Percentiles rank a stretch among this genome's conserved stretches.
Evolutionary conservation across 495 filamentous ascomycete genomes (phyloP).

Genomic region (Articulospora tetracladia): DNA sequence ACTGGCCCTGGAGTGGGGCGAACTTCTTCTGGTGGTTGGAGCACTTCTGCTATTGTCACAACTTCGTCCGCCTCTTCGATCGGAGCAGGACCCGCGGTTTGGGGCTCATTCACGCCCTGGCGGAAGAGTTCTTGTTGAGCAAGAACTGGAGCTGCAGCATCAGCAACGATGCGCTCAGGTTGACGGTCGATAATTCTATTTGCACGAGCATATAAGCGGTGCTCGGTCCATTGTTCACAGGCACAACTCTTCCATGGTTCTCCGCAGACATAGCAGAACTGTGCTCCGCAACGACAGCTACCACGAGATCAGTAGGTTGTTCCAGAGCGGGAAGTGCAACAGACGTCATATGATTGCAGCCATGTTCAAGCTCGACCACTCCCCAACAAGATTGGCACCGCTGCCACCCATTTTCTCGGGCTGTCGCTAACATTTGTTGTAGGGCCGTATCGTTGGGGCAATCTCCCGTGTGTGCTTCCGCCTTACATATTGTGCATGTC

Average conservation of each 20-base stretch:
- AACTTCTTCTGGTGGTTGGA: not conserved
- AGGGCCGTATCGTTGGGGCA: constrained; percentile 18
- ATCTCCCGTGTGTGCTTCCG: constrained; percentile 10
- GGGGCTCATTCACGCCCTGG: too few species aligned
- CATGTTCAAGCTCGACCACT: constrained; percentile 19
- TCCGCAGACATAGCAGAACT: constrained; percentile 57
- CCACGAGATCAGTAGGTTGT: not conserved
- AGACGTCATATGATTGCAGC: constrained; percentile 26
- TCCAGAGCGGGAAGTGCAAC: not conserved
- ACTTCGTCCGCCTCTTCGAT: not conserved
- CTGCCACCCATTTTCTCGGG: constrained; percentile 22
- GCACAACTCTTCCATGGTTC: constrained; percentile 43
- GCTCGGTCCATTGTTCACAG: constrained; percentile 38
- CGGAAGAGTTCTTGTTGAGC: not conserved
- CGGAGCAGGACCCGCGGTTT: not conserved
- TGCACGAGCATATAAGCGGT: constrained; percentile 9
- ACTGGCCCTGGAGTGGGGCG: not conserved
- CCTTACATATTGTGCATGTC: constrained; percentile 43
- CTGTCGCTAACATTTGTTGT: constrained; percentile 15
- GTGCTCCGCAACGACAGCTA: constrained; percentile 44
- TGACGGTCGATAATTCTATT: constrained; percentile 16
- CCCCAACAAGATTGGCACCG: constrained; percentile 23
- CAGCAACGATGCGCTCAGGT: not conserved
- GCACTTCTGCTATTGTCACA: not conserved
- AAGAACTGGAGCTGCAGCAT: not conserved